phyloP scores from a whole-genome alignment of 1,284 basidiomycete species.

The Tilletia caries region DNA sequence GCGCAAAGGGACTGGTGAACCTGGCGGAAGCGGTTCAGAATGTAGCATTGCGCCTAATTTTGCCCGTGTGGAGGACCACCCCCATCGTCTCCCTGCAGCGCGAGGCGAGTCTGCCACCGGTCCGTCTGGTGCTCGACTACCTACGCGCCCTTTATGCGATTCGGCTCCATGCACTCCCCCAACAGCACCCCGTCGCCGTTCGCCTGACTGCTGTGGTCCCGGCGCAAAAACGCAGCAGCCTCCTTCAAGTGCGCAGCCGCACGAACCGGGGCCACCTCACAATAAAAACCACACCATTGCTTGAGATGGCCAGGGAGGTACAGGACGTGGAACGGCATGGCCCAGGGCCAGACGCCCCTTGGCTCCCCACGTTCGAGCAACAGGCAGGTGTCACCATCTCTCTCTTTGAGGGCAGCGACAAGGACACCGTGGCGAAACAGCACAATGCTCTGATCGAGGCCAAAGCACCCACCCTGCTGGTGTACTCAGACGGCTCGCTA shows the following conservation, averaged over 20 bases:
- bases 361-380: neutral
- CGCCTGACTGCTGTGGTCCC: neutral
- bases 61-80: constrained; percentile 1
- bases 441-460: neutral
- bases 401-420: neutral
- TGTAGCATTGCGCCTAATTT: neutral
- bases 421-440: neutral
- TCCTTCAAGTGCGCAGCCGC: neutral
- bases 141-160: neutral
- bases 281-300: neutral
- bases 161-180: neutral
- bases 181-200: neutral
- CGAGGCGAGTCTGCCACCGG: neutral
- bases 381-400: neutral
- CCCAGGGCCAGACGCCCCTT: neutral
- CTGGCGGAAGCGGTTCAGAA: neutral
- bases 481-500: neutral
- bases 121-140: neutral
- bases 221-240: neutral
- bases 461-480: neutral
- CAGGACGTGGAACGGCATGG: neutral
- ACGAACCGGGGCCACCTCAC: neutral
- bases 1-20: neutral
- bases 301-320: neutral
- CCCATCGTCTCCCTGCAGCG: neutral